Evolutionary conservation across 495 filamentous ascomycete species (phyloP).

Genomic region (Trichocladium antarcticum): DNA sequence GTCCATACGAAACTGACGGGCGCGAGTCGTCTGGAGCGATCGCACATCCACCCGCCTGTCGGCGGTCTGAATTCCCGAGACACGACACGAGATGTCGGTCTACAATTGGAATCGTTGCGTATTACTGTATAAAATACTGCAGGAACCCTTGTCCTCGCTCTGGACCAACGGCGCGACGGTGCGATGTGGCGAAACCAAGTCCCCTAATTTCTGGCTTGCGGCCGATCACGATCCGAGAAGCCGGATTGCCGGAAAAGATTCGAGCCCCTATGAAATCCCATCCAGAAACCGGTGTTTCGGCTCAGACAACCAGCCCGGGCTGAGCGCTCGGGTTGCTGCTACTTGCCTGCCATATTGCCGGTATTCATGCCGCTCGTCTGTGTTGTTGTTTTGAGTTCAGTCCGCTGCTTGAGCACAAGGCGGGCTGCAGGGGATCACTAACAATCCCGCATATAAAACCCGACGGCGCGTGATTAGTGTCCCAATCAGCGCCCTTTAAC

Average conservation of each 20-base stretch:
- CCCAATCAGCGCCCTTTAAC: conserved; percentile 1
- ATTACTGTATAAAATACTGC: too few species aligned
- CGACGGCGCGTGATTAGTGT: conserved; percentile 8
- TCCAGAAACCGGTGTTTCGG: background rate
- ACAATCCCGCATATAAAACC: background rate
- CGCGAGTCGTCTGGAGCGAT: too few species aligned
- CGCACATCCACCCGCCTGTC: too few species aligned
- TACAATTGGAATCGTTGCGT: too few species aligned
- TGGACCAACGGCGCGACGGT: conserved; percentile 3
- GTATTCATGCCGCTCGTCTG: too few species aligned
- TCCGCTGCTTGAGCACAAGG: background rate
- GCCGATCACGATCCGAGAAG: conserved; percentile 11
- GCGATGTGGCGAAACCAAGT: conserved; percentile 5
- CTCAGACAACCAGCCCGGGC: background rate
- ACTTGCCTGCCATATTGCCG: background rate
- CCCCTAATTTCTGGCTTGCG: background rate
- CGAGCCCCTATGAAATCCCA: background rate
- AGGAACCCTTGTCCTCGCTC: too few species aligned
- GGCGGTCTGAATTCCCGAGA: too few species aligned
- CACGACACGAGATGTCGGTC: too few species aligned
- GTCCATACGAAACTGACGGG: too few species aligned
- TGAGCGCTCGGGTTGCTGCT: background rate
- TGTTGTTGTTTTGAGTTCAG: background rate
- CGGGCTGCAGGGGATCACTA: background rate
- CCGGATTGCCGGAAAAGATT: conserved; percentile 2